Conservation (phyloP, 1,284 basidiomycete species). For the Heterobasidion irregulare region DNA sequence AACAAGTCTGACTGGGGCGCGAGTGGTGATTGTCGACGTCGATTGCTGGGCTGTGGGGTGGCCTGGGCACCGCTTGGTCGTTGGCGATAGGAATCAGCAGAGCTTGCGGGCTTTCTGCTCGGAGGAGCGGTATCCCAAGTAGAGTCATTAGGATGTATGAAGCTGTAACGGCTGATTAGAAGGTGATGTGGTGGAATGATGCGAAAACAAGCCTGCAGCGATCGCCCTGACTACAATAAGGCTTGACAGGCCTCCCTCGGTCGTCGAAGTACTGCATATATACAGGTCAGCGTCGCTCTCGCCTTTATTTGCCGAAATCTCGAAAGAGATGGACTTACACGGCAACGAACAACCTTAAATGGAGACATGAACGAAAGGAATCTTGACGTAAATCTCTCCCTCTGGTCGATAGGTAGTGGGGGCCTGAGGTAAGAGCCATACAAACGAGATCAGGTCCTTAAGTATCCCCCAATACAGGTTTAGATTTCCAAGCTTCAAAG, state of each 20-base stretch:
- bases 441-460: not conserved
- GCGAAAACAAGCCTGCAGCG: slow-evolving; percentile 33
- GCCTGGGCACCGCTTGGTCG: no score
- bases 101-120: not conserved
- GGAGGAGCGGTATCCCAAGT: slow-evolving; percentile 23
- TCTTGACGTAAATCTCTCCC: slow-evolving; percentile 7
- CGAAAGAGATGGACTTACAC: slow-evolving; percentile 24
- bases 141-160: slow-evolving; percentile 42
- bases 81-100: not conserved
- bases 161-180: slow-evolving; percentile 23
- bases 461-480: not conserved
- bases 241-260: slow-evolving; percentile 28
- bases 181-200: not conserved
- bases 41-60: not conserved
- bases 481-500: not conserved
- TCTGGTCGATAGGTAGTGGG: not conserved
- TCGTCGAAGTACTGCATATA: slow-evolving; percentile 34
- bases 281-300: not conserved
- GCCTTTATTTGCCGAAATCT: not conserved
- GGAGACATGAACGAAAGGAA: slow-evolving; percentile 12
- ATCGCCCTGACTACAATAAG: slow-evolving; percentile 35
- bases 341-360: slow-evolving; percentile 38
- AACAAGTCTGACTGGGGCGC: slow-evolving; percentile 22
- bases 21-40: slow-evolving; percentile 15
- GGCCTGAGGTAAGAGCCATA: not conserved